These are phyloP conservation scores for Cudoniella acicularis DNA, from an alignment of 495 filamentous ascomycete species.

Conservation along the genomic window DNA sequence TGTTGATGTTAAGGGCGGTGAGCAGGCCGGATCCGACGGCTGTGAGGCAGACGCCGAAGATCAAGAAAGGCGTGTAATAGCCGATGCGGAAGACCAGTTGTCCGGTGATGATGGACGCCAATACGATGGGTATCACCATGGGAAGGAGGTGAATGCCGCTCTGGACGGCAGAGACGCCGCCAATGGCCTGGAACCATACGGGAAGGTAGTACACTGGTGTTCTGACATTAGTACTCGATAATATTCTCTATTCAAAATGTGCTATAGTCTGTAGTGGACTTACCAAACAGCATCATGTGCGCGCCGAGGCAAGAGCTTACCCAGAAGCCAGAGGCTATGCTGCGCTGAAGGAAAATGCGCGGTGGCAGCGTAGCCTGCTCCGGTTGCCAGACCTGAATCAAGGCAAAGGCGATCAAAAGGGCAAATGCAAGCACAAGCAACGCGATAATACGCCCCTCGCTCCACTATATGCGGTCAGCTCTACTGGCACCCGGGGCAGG, in stretches of 20 bases:
- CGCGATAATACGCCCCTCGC: constrained; percentile 7
- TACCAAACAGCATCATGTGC: constrained; percentile 39
- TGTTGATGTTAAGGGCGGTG: constrained; percentile 52
- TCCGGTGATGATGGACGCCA: constrained; percentile 53
- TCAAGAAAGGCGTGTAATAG: constrained; percentile 64
- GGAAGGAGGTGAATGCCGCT: constrained; percentile 70
- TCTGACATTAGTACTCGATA: constrained; percentile 59
- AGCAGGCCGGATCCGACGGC: constrained; percentile 59
- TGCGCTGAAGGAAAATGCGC: constrained; percentile 46
- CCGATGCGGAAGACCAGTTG: constrained; percentile 53
- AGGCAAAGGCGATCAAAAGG: constrained; percentile 49
- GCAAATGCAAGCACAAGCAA: constrained; percentile 1
- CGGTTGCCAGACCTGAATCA: constrained; percentile 52
- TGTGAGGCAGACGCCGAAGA: constrained; percentile 46
- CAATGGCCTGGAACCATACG: constrained; percentile 78
- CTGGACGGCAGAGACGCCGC: constrained; percentile 50
- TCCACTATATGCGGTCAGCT: constrained; percentile 48
- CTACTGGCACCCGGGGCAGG: background rate
- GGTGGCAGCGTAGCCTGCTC: constrained; percentile 74
- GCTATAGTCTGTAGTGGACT: constrained; percentile 36
- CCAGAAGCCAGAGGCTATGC: constrained; percentile 3
- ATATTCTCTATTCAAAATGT: too few relatives aligned
- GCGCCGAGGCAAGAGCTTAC: constrained; percentile 47
- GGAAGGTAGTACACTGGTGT: constrained; percentile 69
- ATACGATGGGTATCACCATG: constrained; percentile 57